Percentiles rank a stretch among this genome's conserved stretches.
Evolutionary conservation across 129 eudicot species (phyloP).

Genomic region (Saposhnikovia divaricata): DNA sequence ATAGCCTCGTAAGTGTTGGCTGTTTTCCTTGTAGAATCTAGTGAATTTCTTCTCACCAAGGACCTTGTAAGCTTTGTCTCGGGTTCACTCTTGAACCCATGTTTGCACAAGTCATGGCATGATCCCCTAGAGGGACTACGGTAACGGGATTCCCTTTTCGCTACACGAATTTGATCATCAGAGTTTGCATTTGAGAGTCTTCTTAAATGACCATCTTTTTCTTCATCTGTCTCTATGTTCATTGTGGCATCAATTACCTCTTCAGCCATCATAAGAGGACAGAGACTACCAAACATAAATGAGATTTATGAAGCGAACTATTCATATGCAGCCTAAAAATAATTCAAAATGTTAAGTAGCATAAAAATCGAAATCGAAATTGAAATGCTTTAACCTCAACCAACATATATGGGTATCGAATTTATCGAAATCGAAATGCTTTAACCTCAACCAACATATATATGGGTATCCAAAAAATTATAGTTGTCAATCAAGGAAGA

Average conservation of each 20-base stretch:
- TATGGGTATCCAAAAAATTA: too few species aligned
- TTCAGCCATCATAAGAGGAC: background rate
- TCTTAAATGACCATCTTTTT: conserved; percentile 5
- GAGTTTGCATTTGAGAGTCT: conserved; percentile 30
- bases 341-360: too few species aligned
- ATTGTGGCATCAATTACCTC: background rate
- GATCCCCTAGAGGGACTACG: conserved; percentile 45
- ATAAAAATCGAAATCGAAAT: too few species aligned
- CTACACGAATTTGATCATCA: conserved; percentile 14
- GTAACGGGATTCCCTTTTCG: conserved; percentile 39
- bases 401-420: background rate
- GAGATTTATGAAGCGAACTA: background rate
- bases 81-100: conserved; percentile 21
- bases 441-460: background rate
- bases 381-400: too few species aligned
- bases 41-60: conserved; percentile 19
- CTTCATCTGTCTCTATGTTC: conserved; percentile 3
- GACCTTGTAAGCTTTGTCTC: conserved; percentile 21
- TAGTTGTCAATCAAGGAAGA: background rate
- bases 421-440: background rate
- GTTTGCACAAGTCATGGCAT: conserved; percentile 76
- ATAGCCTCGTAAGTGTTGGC: conserved; percentile 10
- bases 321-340: too few species aligned
- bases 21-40: conserved; percentile 17
- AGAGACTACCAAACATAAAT: conserved; percentile 1